Evolutionary conservation across 2,329 filamentous ascomycete species (phyloP).

Genomic region (Arthrobotrys sinensis): DNA sequence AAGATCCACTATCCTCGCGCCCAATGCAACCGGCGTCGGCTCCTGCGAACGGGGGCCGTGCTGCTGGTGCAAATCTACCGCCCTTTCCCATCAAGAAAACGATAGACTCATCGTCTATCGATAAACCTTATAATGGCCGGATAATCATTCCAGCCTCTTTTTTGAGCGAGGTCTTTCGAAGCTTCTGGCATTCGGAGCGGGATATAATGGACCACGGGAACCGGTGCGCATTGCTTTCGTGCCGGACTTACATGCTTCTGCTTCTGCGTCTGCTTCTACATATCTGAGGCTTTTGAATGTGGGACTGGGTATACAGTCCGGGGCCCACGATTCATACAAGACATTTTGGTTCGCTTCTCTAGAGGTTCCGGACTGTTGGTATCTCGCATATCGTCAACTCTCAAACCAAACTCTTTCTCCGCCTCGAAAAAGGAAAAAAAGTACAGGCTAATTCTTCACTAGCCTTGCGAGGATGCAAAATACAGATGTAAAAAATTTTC

Average conservation of each 20-base stretch:
- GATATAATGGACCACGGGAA: conserved; percentile 54
- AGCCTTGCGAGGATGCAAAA: conserved; percentile 2
- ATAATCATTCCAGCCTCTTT: conserved; percentile 30
- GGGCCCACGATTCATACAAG: conserved; percentile 33
- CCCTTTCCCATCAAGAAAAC: conserved; percentile 6
- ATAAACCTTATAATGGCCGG: conserved; percentile 26
- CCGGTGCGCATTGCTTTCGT: conserved; percentile 31
- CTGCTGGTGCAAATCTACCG: conserved; percentile 39
- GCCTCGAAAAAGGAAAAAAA: conserved; percentile 23
- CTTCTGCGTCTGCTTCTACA: conserved; percentile 11
- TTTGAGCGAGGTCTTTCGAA: conserved; percentile 37
- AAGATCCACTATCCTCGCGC: conserved; percentile 38
- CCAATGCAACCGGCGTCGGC: conserved; percentile 45
- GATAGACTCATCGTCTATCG: conserved; percentile 40
- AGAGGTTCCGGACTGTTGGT: conserved; percentile 29
- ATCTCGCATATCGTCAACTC: conserved; percentile 27
- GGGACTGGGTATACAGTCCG: conserved; percentile 15
- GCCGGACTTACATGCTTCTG: conserved; percentile 34
- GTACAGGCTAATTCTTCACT: conserved; percentile 6
- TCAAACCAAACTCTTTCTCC: background rate
- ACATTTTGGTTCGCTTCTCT: conserved; percentile 40
- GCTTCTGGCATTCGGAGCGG: conserved; percentile 57
- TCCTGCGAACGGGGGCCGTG: conserved; percentile 8
- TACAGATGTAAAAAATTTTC: background rate
- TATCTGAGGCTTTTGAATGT: conserved; percentile 45